Base-by-base conservation (phyloP, 768 basidiomycete species). In the Suillus alpinus region DNA sequence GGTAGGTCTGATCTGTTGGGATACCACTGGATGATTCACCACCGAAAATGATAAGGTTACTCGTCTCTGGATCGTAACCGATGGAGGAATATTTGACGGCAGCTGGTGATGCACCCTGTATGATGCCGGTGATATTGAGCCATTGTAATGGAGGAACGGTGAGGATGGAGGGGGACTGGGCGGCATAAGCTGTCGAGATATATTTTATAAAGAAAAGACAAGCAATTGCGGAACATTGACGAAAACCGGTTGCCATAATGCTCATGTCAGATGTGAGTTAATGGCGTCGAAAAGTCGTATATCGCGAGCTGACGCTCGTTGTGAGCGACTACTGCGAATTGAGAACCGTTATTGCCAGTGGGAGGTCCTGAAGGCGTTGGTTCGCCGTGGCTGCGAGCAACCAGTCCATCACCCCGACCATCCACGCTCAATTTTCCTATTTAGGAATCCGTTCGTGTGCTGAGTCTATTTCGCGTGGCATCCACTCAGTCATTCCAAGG, bases 1-100 rank as follows among this genome's bases (percentile, higher is more conserved):
- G 77, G 68, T 84, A 89, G 1, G 90, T 92, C 63, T 83, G 78
- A 1, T 81, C 81, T 69, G 85, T 86, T 51, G 80, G 77, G 32
- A 88, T 78, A 12, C 87, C 86, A 62, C 81, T 82, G 59, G 83
- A 77, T 5, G 89, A 88, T 73, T 90, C 81, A 51, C 91, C 91
- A 56, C 91, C 91, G 67, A 91, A 92, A 57, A 92, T 80, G 65
- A 92, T 76, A 57, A 92, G 72, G 10, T 80, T 81, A 56, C 84
- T 82, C 65, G 82, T 82, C 39, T 43, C 60, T 65, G 70, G 73
- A 66, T 77, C 73, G 68, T 77, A 81, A 14, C 89, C 91, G 64
- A 93, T 85, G 37, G 87, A 80, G 7, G 89, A 84, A 66, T 89
- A 86, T 71, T 85, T 88, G 64, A 92, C 78, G 7, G 86, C 86